Conservation (phyloP, 768 basidiomycete genomes). For the Rhizopogon rudus region DNA sequence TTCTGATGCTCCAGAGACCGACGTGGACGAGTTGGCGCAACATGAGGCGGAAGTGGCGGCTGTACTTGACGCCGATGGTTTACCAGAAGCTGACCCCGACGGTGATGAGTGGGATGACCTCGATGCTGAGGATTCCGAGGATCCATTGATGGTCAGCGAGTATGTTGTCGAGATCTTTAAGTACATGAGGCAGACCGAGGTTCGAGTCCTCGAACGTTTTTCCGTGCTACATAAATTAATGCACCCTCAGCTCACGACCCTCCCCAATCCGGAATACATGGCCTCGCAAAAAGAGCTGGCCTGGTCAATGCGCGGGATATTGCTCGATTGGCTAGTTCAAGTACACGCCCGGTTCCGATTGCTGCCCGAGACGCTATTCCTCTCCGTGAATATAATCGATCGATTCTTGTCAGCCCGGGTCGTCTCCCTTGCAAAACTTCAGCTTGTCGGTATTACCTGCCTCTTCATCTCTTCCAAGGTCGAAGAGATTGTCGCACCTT, state of each 20-base stretch:
- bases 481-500: constrained; percentile 89
- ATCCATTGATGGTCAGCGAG: constrained; percentile 96
- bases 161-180: constrained; percentile 93
- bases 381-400: constrained; percentile 82
- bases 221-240: background rate
- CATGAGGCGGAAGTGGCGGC: constrained; percentile 30
- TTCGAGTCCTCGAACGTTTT: constrained; percentile 21
- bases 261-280: constrained; percentile 88
- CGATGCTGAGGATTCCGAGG: constrained; percentile 86
- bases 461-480: constrained; percentile 89
- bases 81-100: constrained; percentile 62
- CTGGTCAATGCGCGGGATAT: constrained; percentile 86
- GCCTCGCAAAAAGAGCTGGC: constrained; percentile 73
- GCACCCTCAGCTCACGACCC: constrained; percentile 54
- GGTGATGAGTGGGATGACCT: constrained; percentile 82
- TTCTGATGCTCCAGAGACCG: constrained; percentile 48
- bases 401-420: constrained; percentile 67
- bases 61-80: constrained; percentile 41
- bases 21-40: constrained; percentile 36
- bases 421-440: constrained; percentile 79
- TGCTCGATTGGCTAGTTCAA: constrained; percentile 93
- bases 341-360: constrained; percentile 84
- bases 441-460: constrained; percentile 85
- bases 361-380: constrained; percentile 87
- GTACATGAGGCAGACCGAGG: constrained; percentile 86